A percentile compares a stretch with the other conserved stretches of the same genome.
phyloP scores from a whole-genome alignment of 208 protist species.

The Leishmania amazonensis region DNA sequence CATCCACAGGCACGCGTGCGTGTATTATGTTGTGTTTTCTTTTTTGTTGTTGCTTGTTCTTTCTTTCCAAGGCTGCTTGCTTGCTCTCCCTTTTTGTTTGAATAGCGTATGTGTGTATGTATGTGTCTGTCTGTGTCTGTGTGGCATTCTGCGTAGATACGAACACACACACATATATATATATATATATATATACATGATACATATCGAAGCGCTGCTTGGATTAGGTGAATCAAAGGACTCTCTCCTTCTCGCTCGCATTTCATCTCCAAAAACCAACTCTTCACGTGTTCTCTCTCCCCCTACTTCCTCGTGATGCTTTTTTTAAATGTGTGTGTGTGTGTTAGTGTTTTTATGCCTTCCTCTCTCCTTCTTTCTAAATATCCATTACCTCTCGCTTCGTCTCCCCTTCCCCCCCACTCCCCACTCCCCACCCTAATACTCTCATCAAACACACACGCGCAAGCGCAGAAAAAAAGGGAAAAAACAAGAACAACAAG shows the following conservation, averaged over 20 bases:
- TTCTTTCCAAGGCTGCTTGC: not conserved
- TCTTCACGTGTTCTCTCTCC: not conserved
- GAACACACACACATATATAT: not conserved
- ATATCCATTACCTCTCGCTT: not conserved
- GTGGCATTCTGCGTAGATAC: not conserved
- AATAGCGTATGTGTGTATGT: conserved; percentile 3
- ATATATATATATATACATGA: not conserved
- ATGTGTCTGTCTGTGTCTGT: not conserved
- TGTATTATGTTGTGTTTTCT: not conserved
- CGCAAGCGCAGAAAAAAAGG: not conserved
- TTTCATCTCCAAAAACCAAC: not conserved
- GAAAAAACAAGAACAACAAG: not conserved
- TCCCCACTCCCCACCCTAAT: too few relatives aligned
- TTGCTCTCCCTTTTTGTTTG: not conserved
- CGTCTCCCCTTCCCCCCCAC: not conserved
- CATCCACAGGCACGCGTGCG: not conserved
- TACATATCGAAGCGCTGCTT: not conserved
- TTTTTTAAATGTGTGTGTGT: not conserved
- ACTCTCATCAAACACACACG: not conserved
- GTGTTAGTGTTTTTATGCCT: not conserved
- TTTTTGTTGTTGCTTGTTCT: not conserved
- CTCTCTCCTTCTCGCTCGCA: not conserved
- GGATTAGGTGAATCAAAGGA: not conserved
- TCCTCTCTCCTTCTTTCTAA: not conserved
- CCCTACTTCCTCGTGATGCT: not conserved